A percentile compares a stretch with the other conserved stretches of the same genome.
Evolutionary conservation across 805 yeast species (phyloP).

Genomic region (Saccharomycopsis amapae): DNA sequence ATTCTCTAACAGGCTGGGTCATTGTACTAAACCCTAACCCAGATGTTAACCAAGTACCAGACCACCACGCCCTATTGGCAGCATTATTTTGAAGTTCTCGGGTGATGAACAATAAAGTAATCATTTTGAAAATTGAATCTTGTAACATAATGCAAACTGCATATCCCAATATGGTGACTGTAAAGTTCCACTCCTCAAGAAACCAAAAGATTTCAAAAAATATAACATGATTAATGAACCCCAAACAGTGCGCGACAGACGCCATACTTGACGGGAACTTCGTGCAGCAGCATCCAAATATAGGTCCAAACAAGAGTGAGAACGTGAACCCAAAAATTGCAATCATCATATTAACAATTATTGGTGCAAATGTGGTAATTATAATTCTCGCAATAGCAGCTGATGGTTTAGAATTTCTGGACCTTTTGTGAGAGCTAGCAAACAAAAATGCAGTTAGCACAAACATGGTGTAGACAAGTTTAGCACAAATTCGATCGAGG

Average conservation of each 20-base stretch:
- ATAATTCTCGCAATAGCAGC: conserved; percentile 38
- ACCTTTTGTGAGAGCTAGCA: conserved; percentile 47
- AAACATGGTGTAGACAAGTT: conserved; percentile 30
- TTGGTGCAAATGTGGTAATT: conserved; percentile 42
- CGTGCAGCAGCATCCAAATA: conserved; percentile 33
- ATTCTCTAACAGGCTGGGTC: conserved; percentile 53
- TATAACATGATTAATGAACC: conserved; percentile 40
- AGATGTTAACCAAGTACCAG: conserved; percentile 55
- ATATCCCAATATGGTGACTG: conserved; percentile 48
- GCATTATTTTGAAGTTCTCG: conserved; percentile 49
- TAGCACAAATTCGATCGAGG: conserved; percentile 35
- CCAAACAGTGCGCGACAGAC: conserved; percentile 38
- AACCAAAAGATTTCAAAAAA: conserved; percentile 50
- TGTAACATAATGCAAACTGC: conserved; percentile 43
- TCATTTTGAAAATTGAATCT: conserved; percentile 39
- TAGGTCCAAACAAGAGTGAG: conserved; percentile 43
- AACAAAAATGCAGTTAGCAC: conserved; percentile 44
- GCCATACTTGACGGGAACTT: conserved; percentile 46
- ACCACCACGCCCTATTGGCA: conserved; percentile 63
- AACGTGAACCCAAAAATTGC: conserved; percentile 35
- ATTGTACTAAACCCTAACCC: conserved; percentile 48
- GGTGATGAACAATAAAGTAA: conserved; percentile 40
- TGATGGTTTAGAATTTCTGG: conserved; percentile 26
- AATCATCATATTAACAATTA: conserved; percentile 36
- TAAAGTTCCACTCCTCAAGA: conserved; percentile 49